phyloP scores from a whole-genome alignment of 1,284 basidiomycete species.

The Puccinia coronata region DNA sequence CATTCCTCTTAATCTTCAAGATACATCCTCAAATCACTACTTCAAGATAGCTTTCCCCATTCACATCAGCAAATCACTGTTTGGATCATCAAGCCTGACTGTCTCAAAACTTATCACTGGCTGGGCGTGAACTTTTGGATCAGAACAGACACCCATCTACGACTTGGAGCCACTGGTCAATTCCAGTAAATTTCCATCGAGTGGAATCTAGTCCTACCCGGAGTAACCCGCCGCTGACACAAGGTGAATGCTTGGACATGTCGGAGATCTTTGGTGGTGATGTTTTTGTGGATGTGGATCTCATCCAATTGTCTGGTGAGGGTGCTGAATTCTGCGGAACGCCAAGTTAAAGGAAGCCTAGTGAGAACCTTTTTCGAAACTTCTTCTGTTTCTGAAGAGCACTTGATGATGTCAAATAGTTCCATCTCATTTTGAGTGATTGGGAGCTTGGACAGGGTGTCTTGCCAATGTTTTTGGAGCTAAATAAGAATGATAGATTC shows the following conservation, averaged over 20 bases:
- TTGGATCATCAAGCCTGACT: too few species aligned
- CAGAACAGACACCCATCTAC: too few species aligned
- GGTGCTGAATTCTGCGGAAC: not conserved
- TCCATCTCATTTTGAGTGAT: not conserved
- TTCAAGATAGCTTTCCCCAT: too few species aligned
- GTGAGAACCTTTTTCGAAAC: not conserved
- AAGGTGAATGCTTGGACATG: not conserved
- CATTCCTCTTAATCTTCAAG: too few species aligned
- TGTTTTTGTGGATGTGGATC: not conserved
- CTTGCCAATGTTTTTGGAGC: not conserved
- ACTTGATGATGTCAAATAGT: slow-evolving; percentile 24
- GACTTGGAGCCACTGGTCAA: too few species aligned
- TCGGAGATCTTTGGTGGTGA: not conserved
- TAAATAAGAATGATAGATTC: not conserved
- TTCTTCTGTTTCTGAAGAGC: not conserved
- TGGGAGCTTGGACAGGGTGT: not conserved
- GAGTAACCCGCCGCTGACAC: too few species aligned
- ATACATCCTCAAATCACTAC: too few species aligned
- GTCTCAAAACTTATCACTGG: too few species aligned
- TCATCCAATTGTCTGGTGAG: not conserved
- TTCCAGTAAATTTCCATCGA: too few species aligned
- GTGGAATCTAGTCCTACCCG: too few species aligned
- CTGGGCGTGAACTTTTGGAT: too few species aligned
- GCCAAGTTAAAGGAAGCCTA: not conserved
- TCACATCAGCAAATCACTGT: too few species aligned